These are phyloP conservation scores for Bacidia gigantensis DNA, from an alignment of 495 filamentous ascomycete species.

Conservation along the genomic window DNA sequence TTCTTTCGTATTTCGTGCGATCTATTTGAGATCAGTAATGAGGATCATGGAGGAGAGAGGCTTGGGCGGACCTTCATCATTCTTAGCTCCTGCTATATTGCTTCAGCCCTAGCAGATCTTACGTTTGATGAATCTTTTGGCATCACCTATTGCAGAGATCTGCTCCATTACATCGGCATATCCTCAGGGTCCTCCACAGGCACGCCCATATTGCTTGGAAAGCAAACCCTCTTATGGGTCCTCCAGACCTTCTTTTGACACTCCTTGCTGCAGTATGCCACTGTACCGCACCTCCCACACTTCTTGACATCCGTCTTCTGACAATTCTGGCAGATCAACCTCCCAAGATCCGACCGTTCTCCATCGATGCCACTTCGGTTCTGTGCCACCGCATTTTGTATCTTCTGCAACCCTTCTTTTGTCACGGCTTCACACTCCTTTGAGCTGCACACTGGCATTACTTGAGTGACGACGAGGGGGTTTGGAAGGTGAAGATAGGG, in stretches of 20 bases:
- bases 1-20: no score
- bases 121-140: no score
- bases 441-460: slow-evolving; percentile 5
- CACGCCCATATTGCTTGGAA: not conserved
- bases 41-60: no score
- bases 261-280: slow-evolving; percentile 10
- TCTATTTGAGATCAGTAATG: no score
- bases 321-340: slow-evolving; percentile 3
- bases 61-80: no score
- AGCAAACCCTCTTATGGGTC: slow-evolving; percentile 5
- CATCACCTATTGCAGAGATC: no score
- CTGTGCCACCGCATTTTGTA: not conserved
- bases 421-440: not conserved
- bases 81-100: no score
- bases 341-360: not conserved
- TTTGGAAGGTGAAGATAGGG: slow-evolving; percentile 8
- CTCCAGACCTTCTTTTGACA: slow-evolving; percentile 12
- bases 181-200: not conserved
- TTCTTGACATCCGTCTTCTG: slow-evolving; percentile 3
- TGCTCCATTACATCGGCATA: not conserved
- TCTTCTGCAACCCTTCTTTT: not conserved
- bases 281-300: slow-evolving; percentile 10
- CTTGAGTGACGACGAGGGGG: slow-evolving; percentile 5
- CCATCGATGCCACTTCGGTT: not conserved
- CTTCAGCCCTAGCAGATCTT: no score